Evolutionary conservation across 805 yeast genomes (phyloP).

Genomic region (Wickerhamomyces queroliae): DNA sequence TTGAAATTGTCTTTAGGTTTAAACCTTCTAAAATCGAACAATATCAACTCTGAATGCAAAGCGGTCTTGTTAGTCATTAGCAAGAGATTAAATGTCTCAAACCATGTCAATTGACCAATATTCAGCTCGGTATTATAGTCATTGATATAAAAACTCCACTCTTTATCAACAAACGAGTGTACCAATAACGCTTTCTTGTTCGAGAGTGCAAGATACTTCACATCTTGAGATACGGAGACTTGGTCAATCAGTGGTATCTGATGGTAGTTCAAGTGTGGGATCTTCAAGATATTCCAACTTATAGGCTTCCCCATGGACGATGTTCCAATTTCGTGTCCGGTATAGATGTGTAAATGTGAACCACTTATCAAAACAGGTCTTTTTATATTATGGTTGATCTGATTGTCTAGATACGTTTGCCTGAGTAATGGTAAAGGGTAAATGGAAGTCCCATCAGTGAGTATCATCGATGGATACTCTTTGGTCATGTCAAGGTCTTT

Average conservation of each 20-base stretch:
- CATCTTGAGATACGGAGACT: conserved; percentile 20
- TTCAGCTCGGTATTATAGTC: conserved; percentile 17
- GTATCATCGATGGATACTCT: conserved; percentile 1
- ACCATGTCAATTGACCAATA: conserved; percentile 16
- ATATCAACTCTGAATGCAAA: conserved; percentile 17
- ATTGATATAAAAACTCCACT: conserved; percentile 24
- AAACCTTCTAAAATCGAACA: conserved; percentile 19
- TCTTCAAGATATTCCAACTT: conserved; percentile 17
- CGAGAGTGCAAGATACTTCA: conserved; percentile 17
- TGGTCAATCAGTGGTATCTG: conserved; percentile 13
- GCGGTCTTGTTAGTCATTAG: conserved; percentile 14
- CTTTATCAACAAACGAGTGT: conserved; percentile 15
- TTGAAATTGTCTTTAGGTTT: conserved; percentile 13
- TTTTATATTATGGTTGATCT: conserved; percentile 18
- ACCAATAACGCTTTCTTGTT: conserved; percentile 15
- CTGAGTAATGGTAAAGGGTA: conserved; percentile 4
- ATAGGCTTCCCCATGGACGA: conserved; percentile 7
- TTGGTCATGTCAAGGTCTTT: conserved; percentile 3
- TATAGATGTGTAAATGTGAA: conserved; percentile 19
- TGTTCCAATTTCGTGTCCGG: conserved; percentile 18
- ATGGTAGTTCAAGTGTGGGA: conserved; percentile 17
- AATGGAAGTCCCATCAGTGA: conserved; percentile 5
- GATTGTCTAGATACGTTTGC: conserved; percentile 5
- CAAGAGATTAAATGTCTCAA: conserved; percentile 11
- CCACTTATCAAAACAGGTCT: conserved; percentile 18